Percentiles rank a stretch among this genome's conserved stretches.
Conservation (phyloP, 306 rosid species). For the Malus sieversii region DNA sequence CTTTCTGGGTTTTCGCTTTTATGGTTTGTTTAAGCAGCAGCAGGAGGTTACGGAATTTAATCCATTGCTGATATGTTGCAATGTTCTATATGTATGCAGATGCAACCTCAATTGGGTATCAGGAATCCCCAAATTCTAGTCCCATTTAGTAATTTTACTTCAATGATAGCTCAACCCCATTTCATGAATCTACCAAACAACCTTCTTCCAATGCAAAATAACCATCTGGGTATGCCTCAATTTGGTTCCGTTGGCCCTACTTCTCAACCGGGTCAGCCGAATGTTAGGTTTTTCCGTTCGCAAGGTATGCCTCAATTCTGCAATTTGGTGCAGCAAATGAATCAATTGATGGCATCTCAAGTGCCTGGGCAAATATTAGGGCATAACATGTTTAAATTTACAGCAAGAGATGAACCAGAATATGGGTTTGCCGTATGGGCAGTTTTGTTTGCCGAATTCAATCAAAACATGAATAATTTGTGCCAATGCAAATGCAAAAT, state of each 20-base stretch:
- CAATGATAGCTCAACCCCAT: constrained; percentile 29
- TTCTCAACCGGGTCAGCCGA: constrained; percentile 29
- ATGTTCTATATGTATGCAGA: constrained; percentile 7
- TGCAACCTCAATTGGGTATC: constrained; percentile 37
- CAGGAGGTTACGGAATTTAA: constrained; percentile 14
- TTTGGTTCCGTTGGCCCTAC: constrained; percentile 26
- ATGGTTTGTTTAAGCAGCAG: neutral
- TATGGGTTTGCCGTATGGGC: constrained; percentile 59
- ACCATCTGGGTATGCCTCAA: constrained; percentile 33
- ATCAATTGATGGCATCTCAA: constrained; percentile 35
- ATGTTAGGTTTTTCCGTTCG: constrained; percentile 30
- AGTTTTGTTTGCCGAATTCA: constrained; percentile 39
- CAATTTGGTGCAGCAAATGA: constrained; percentile 33
- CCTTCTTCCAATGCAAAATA: constrained; percentile 37
- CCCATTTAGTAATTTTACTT: constrained; percentile 19
- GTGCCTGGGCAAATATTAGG: constrained; percentile 45
- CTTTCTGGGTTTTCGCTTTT: neutral
- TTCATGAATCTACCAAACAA: constrained; percentile 30
- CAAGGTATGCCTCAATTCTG: constrained; percentile 22
- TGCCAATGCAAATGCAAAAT: constrained; percentile 48
- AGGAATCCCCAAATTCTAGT: constrained; percentile 29
- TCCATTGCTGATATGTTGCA: constrained; percentile 12
- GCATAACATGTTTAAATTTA: constrained; percentile 24
- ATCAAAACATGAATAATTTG: constrained; percentile 55
- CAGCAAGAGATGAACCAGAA: constrained; percentile 10